Evolutionary conservation across 768 basidiomycete genomes (phyloP).

Genomic region (Leccinum sublutescens): DNA sequence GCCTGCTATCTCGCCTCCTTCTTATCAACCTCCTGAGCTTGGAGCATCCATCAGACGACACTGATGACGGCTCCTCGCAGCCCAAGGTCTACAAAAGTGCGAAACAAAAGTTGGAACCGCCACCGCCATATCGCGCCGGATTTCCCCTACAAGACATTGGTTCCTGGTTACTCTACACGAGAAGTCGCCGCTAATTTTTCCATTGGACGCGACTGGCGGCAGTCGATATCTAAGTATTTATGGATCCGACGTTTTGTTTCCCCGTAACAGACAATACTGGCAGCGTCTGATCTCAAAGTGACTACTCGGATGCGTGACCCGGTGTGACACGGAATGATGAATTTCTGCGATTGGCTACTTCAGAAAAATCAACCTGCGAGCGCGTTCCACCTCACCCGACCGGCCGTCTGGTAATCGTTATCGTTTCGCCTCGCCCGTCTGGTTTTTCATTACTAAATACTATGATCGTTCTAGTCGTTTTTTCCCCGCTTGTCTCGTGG

Average conservation of each 20-base stretch:
- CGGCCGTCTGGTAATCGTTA: no score
- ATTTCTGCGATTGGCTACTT: no score
- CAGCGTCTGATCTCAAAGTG: no score
- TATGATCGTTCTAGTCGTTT: no score
- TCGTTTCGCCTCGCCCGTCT: no score
- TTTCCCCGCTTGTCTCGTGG: no score
- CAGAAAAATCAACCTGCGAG: no score
- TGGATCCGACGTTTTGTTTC: not conserved
- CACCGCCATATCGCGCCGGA: not conserved
- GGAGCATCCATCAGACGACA: not conserved
- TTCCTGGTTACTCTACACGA: slow-evolving; percentile 1
- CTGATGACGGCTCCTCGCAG: not conserved
- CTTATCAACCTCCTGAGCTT: slow-evolving; percentile 1
- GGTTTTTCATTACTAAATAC: no score
- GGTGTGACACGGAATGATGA: not conserved
- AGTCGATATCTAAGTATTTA: not conserved
- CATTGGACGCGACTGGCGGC: slow-evolving; percentile 8
- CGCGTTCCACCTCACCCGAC: no score
- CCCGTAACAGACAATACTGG: not conserved
- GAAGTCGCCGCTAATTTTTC: slow-evolving; percentile 11
- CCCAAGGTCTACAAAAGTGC: slow-evolving; percentile 1
- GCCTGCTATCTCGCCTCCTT: slow-evolving; percentile 5
- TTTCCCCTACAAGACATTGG: not conserved
- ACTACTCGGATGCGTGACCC: not conserved
- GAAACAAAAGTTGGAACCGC: not conserved